These are phyloP conservation scores for Calonectria hawksworthii DNA, from an alignment of 2,329 filamentous ascomycete genomes.

Conservation along the genomic window DNA sequence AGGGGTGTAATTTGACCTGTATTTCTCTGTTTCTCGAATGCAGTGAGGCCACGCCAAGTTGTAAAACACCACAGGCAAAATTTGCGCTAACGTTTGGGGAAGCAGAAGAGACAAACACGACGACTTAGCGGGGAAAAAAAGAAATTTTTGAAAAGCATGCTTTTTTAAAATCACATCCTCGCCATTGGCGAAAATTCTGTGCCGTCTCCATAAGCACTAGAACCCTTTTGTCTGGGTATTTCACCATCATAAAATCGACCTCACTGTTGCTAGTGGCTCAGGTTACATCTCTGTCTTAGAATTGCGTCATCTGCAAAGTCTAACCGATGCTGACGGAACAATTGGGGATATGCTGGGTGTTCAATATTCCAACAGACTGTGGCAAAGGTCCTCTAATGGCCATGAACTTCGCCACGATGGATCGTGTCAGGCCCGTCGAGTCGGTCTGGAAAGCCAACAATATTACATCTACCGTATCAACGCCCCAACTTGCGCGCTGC, in stretches of 20 bases:
- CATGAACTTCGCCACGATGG: slow-evolving; percentile 70
- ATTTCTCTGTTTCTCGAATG: no score
- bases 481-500: slow-evolving; percentile 68
- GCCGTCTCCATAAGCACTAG: background rate
- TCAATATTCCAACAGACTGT: slow-evolving; percentile 68
- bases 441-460: slow-evolving; percentile 62
- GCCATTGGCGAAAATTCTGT: background rate
- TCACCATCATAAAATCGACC: slow-evolving; percentile 56
- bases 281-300: slow-evolving; percentile 52
- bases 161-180: background rate
- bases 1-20: no score
- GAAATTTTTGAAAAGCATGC: background rate
- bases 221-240: background rate
- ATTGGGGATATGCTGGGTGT: slow-evolving; percentile 70
- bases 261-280: slow-evolving; percentile 66
- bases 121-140: background rate
- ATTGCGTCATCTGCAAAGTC: slow-evolving; percentile 15
- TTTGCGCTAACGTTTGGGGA: no score
- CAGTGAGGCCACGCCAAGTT: no score
- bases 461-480: slow-evolving; percentile 69
- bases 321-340: slow-evolving; percentile 55
- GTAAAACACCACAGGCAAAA: no score
- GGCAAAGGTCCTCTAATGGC: slow-evolving; percentile 63
- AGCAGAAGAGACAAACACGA: background rate
- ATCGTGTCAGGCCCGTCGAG: slow-evolving; percentile 61